Evolutionary conservation across 306 rosid species (phyloP), one percentile per base, ranked within the genome.

Genomic region (Lathyrus oleraceus): DNA sequence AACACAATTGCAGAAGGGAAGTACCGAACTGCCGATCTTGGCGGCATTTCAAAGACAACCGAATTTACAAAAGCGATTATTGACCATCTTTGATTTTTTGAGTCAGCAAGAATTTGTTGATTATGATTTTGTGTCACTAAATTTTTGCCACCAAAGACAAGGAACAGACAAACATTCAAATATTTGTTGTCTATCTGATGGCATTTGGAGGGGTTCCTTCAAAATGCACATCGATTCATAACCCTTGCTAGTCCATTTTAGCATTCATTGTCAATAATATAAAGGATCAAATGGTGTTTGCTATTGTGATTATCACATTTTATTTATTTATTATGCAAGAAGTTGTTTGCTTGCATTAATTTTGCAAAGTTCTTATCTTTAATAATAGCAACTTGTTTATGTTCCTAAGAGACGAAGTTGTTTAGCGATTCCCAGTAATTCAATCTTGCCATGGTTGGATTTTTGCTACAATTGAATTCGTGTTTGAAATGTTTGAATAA

Each of bases 1-100:
- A 39, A 51, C 60, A 91, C 99, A 64, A 95, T 91, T 74, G 82
- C 97, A 0, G 97, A 95, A 75, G 99, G 97, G 53, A 95, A 85
- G 69, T 83, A 83, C 77, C 89, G 99, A 72, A 95, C 97, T 5
- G 99, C 95, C 63, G 99, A 91, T 82, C 96, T 95, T 15, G 99
- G 99, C 10, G 99, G 97, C 51, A 75, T 61, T 64, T 86, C 99
- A 53, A 83, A 89, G 8, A 91, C 99, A 52, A 58, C 82, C 15
- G 95, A 91, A 27, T 95, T 91, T 66, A 91, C 96, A 1, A 63
- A 72, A 3, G 97, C 97, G 59, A 95, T 95, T 62, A 75, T 83
- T 23, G 95, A 83, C 76, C 95, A 95, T 83, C 95, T 95, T 70
- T 89, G 79, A 91, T 49, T 75, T 77, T 79, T 79, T 76, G 72